A percentile compares a stretch with the other conserved stretches of the same genome.
These are phyloP conservation scores for Sanguinoderma infundibulare DNA, from an alignment of 1,284 basidiomycete genomes.

Conservation along the genomic window DNA sequence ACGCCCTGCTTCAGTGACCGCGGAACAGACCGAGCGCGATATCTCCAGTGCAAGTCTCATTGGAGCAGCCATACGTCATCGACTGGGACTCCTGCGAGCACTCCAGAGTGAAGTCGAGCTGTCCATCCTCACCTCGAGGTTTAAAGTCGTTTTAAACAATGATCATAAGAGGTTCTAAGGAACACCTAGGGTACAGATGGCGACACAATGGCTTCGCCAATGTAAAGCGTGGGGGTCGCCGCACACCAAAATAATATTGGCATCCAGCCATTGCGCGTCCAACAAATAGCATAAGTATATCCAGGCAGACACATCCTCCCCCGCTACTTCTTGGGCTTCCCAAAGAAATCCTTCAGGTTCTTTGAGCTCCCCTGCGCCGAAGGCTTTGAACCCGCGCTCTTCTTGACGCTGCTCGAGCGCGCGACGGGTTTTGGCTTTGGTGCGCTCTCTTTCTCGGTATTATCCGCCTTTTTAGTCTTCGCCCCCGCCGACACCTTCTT, in stretches of 20 bases:
- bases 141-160: no score
- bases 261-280: background rate
- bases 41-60: no score
- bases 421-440: slow-evolving; percentile 30
- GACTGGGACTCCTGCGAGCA: no score
- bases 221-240: no score
- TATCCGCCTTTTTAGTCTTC: slow-evolving; percentile 37
- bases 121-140: no score
- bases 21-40: no score
- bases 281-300: background rate
- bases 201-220: no score
- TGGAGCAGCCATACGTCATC: no score
- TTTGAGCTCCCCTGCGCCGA: slow-evolving; percentile 26
- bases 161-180: no score
- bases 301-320: background rate
- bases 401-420: slow-evolving; percentile 22
- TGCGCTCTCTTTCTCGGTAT: slow-evolving; percentile 28
- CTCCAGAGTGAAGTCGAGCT: no score
- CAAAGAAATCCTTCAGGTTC: slow-evolving; percentile 38
- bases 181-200: no score
- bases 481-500: slow-evolving; percentile 22
- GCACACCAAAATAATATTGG: background rate
- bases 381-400: slow-evolving; percentile 19
- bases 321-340: slow-evolving; percentile 26
- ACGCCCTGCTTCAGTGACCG: no score